Base-by-base conservation (phyloP, 352 stramenopile species). In the Thraustochytrium sp. region DNA sequence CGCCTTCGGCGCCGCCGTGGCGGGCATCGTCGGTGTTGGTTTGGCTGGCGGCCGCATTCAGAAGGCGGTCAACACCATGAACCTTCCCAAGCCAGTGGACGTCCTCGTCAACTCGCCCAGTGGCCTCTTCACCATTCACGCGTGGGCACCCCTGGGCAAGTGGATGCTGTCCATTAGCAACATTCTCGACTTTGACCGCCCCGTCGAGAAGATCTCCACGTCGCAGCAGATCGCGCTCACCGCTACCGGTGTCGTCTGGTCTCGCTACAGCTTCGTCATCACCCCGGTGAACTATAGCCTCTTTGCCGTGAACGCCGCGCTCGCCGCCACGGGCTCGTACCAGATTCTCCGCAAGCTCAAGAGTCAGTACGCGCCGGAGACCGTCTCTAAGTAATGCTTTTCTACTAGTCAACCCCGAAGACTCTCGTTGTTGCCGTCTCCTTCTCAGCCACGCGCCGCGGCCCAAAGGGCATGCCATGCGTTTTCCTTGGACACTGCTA, bases 281-380 rank as follows among this genome's bases (percentile, higher is more conserved):
- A 94, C 90, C 38, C 92, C 92, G 37, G 91, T 93, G 85, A 96
- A 96, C 89, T 96, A 92, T 89, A 96, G 95, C 85, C 87, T 96
- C 21, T 93, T 96, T 82, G 87, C 89, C 0, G 92, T 96, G 54
- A 96, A 96, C 84, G 86, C 94, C 37, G 94, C 95, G 76, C 95
- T 96, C 90, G 91, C 89, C 49, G 90, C 87, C 85, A 96, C 92
- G 56, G 92, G 92, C 2, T 86, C 93, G 49, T 88, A 87, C 85
- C 92, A 96, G 87, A 88, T 96, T 2, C 26, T 16, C 37, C 40
- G 75, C 40, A 84, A 84, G 51, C 29, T 84, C 59, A 72, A 72
- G 59, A 72, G 59, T 31, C 59, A 72, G 31, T 46, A 44, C 26
- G 59, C 55, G 26, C 13, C 55, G 1, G 13, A 18, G 55, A n/a